Conservation (phyloP, 331 rosid genomes). For the Phaseolus coccineus region DNA sequence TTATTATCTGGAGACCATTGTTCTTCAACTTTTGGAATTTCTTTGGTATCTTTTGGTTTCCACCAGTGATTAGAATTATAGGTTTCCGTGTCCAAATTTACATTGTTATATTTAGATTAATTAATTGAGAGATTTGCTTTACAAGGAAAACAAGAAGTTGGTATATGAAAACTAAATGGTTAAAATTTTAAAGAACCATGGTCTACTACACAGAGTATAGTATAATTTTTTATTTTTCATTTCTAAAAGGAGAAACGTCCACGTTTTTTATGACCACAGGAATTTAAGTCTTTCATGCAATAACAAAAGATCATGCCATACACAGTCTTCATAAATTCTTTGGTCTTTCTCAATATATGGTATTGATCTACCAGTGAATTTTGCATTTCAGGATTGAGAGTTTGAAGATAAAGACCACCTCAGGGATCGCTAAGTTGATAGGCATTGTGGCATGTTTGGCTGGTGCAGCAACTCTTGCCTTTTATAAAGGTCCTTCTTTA, state of each 20-base stretch:
- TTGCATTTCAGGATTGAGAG: conserved; percentile 60
- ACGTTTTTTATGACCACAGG: background rate
- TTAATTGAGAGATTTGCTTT: background rate
- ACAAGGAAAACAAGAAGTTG: background rate
- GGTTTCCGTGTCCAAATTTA: background rate
- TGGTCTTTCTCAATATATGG: background rate
- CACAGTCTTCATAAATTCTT: too few species aligned
- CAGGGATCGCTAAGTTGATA: conserved; percentile 69
- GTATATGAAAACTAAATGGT: background rate
- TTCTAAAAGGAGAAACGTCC: too few species aligned
- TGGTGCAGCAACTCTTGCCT: conserved; percentile 70
- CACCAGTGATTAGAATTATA: background rate
- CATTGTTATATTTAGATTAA: background rate
- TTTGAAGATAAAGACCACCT: conserved; percentile 55
- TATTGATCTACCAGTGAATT: background rate
- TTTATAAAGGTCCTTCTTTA: conserved; percentile 71
- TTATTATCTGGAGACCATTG: background rate
- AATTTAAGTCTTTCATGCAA: background rate
- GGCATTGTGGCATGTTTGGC: conserved; percentile 65
- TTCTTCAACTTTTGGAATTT: conserved; percentile 1
- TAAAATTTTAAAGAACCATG: background rate
- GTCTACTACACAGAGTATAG: background rate
- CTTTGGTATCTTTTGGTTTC: background rate
- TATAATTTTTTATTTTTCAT: too few species aligned
- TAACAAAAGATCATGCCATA: background rate